Evolutionary conservation across 352 stramenopile genomes (phyloP).

Genomic region (Globisporangium radiosum): DNA sequence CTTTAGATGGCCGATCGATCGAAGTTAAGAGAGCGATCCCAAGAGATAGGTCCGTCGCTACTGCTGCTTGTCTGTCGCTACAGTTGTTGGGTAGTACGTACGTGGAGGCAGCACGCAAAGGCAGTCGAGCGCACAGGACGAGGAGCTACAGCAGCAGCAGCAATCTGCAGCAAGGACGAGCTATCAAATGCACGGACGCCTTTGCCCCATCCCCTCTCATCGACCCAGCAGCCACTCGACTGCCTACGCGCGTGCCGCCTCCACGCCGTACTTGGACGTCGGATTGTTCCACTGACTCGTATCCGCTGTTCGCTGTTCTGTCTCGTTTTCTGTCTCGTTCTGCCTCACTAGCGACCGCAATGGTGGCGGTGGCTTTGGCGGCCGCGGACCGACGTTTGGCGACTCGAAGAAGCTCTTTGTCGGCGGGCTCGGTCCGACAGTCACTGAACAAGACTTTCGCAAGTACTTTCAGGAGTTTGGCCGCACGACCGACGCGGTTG

Average conservation of each 20-base stretch:
- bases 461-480: constrained; percentile 90
- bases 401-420: constrained; percentile 94
- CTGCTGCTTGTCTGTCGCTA: no score
- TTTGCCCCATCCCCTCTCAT: no score
- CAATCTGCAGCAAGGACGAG: no score
- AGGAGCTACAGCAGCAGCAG: constrained; percentile 6
- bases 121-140: no score
- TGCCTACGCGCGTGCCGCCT: no score
- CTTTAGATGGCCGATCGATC: constrained; percentile 85
- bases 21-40: constrained; percentile 91
- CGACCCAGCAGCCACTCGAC: no score
- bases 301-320: neutral
- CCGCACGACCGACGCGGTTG: constrained; percentile 86
- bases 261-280: no score
- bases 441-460: constrained; percentile 87
- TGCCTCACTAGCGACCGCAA: constrained; percentile 9
- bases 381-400: constrained; percentile 17
- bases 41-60: constrained; percentile 53
- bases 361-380: constrained; percentile 11
- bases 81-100: no score
- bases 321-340: neutral
- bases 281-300: no score
- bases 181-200: no score
- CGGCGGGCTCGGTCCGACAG: constrained; percentile 77
- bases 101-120: no score